These are phyloP conservation scores for Colletotrichum siamense DNA, from an alignment of 2,329 filamentous ascomycete genomes.

Conservation along the genomic window DNA sequence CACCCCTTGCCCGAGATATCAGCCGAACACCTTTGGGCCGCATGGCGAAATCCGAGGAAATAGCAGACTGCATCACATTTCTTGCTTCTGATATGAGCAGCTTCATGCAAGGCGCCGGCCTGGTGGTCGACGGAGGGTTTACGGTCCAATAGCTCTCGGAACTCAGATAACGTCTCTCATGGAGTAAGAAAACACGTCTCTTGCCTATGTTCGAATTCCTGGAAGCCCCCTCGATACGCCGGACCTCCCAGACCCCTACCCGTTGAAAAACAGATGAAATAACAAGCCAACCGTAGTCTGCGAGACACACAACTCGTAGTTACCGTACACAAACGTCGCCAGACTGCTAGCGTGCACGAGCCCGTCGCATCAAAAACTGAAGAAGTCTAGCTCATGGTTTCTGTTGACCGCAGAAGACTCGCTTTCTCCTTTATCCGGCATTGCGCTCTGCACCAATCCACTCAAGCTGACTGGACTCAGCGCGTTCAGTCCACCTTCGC, in stretches of 20 bases:
- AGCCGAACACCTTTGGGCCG: conserved; percentile 52
- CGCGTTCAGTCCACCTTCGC: conserved; percentile 16
- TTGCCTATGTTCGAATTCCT: neutral
- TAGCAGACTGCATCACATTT: conserved; percentile 58
- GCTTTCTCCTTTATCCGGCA: conserved; percentile 26
- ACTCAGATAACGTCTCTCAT: neutral
- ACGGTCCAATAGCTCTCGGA: conserved; percentile 29
- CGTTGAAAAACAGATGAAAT: neutral
- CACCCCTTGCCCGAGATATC: conserved; percentile 42
- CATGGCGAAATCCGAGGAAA: conserved; percentile 54
- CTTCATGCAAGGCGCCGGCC: conserved; percentile 53
- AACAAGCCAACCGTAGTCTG: neutral
- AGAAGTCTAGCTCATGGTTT: conserved; percentile 46
- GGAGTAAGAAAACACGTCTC: neutral
- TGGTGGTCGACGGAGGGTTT: conserved; percentile 54
- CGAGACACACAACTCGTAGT: neutral
- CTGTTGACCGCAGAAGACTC: conserved; percentile 23
- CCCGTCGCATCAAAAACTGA: conserved; percentile 33
- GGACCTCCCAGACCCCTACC: neutral
- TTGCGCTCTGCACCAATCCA: conserved; percentile 33
- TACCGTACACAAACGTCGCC: neutral
- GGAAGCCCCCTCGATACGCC: neutral
- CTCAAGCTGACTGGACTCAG: conserved; percentile 36
- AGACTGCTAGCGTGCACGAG: neutral
- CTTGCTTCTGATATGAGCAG: conserved; percentile 57